Evolutionary conservation across 495 filamentous ascomycete genomes (phyloP).

Genomic region (Neurospora sp.): DNA sequence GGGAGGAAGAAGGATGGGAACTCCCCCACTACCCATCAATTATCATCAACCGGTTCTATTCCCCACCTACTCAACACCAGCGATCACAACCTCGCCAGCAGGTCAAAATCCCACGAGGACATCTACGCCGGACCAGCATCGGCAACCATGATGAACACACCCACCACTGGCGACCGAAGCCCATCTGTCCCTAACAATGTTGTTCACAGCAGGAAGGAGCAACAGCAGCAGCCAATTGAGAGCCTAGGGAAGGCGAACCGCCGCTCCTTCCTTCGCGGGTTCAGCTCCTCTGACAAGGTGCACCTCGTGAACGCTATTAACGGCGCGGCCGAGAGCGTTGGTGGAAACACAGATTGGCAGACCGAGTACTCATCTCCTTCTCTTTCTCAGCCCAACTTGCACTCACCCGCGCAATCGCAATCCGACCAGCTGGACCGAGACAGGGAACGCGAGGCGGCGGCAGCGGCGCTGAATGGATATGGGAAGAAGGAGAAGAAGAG

Average conservation of each 20-base stretch:
- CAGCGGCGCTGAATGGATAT: neutral
- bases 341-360: neutral
- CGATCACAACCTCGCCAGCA: slow-evolving; percentile 14
- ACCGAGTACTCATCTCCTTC: neutral
- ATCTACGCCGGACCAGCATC: slow-evolving; percentile 12
- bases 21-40: slow-evolving; percentile 3
- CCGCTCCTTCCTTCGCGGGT: slow-evolving; percentile 8
- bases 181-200: neutral
- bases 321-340: neutral
- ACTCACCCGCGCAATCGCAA: neutral
- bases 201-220: neutral
- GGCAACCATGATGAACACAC: neutral
- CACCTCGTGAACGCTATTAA: neutral
- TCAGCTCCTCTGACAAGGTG: neutral
- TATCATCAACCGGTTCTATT: slow-evolving; percentile 18
- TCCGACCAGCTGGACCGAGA: slow-evolving; percentile 7
- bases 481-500: slow-evolving; percentile 7
- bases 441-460: slow-evolving; percentile 19
- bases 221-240: neutral
- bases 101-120: slow-evolving; percentile 17
- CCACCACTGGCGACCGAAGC: neutral
- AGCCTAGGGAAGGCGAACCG: neutral
- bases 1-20: slow-evolving; percentile 29
- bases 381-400: neutral
- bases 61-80: slow-evolving; percentile 12